These are phyloP conservation scores for Primulina eburnea DNA, from an alignment of 257 asterid species.

Conservation along the genomic window DNA sequence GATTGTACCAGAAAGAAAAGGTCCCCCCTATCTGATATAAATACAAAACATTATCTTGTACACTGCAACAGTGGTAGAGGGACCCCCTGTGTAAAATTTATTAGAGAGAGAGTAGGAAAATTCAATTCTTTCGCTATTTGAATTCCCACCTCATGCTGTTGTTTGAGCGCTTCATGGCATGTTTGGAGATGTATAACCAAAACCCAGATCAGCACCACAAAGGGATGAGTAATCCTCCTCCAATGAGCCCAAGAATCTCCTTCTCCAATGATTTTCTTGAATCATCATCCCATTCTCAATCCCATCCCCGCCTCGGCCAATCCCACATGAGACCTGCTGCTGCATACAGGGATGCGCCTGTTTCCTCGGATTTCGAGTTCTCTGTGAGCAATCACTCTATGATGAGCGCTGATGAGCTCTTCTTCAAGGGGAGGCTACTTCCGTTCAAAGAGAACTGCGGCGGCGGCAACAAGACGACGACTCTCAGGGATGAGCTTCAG, in stretches of 20 bases:
- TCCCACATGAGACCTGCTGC: conserved; percentile 23
- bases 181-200: conserved; percentile 74
- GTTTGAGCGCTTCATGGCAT: conserved; percentile 50
- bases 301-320: conserved; percentile 10
- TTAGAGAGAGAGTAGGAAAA: conserved; percentile 22
- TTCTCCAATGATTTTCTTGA: conserved; percentile 85
- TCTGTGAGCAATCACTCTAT: conserved; percentile 65
- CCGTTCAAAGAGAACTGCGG: conserved; percentile 53
- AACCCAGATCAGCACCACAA: conserved; percentile 43
- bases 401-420: conserved; percentile 85
- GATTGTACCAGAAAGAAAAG: conserved; percentile 25
- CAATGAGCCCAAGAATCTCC: conserved; percentile 84
- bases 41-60: conserved; percentile 53
- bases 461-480: conserved; percentile 37
- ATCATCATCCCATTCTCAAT: conserved; percentile 24
- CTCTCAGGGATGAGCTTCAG: conserved; percentile 48
- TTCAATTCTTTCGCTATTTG: background rate
- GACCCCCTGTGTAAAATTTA: conserved; percentile 38
- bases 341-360: conserved; percentile 68
- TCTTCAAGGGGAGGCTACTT: conserved; percentile 68
- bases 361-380: conserved; percentile 85
- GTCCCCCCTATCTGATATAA: conserved; percentile 45
- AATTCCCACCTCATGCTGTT: conserved; percentile 38
- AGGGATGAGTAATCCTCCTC: conserved; percentile 22
- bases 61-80: conserved; percentile 40